Evolutionary conservation across 2,329 filamentous ascomycete genomes (phyloP).

Genomic region (Davidsoniella australis): DNA sequence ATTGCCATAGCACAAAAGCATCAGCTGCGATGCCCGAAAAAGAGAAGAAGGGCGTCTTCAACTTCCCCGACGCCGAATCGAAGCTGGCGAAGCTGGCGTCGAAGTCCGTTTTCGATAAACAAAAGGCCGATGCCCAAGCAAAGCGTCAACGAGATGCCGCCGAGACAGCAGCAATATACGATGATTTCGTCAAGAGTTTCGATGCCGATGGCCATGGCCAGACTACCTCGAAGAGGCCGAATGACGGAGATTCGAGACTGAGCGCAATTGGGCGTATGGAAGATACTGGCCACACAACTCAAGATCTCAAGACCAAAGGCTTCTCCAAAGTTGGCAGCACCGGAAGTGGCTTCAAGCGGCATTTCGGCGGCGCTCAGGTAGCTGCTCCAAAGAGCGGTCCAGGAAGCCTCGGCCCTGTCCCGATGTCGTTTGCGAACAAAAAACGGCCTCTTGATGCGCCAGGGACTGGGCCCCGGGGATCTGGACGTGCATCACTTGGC

Average conservation of each 20-base stretch:
- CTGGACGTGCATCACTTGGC: constrained; percentile 19
- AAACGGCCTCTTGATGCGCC: constrained; percentile 31
- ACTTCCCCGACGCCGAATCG: constrained; percentile 54
- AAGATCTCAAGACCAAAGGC: constrained; percentile 1
- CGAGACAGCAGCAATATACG: constrained; percentile 72
- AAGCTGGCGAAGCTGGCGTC: constrained; percentile 69
- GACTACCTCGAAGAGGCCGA: constrained; percentile 14
- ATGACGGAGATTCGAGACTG: background rate
- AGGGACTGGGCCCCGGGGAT: background rate
- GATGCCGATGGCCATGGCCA: constrained; percentile 40
- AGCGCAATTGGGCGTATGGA: background rate
- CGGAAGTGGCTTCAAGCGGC: constrained; percentile 33
- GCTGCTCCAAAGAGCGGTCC: constrained; percentile 39
- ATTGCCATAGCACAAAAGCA: too few species aligned
- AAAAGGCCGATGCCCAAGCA: constrained; percentile 76
- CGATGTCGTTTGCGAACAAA: constrained; percentile 28
- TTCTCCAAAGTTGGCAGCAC: constrained; percentile 9
- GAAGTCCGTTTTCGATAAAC: constrained; percentile 74
- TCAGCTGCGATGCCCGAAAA: too few species aligned
- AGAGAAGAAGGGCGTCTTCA: constrained; percentile 18
- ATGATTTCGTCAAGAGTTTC: constrained; percentile 74
- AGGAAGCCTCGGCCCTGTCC: constrained; percentile 40
- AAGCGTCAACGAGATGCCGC: constrained; percentile 71
- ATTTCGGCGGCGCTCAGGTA: constrained; percentile 37
- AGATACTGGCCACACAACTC: background rate